Base-by-base conservation (phyloP, 2,329 filamentous ascomycete genomes). In the Fonsecaea multimorphosa region DNA sequence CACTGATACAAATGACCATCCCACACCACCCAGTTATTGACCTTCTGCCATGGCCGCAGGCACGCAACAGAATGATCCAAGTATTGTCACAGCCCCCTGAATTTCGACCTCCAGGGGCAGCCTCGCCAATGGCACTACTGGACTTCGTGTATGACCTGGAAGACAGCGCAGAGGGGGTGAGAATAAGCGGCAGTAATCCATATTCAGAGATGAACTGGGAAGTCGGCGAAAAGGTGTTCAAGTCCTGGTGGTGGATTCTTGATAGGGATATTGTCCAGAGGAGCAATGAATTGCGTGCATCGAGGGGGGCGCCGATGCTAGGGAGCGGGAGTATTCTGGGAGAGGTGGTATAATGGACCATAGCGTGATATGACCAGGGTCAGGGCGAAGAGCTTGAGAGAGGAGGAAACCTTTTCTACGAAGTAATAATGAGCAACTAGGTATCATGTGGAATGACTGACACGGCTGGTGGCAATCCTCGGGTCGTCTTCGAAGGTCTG, bases 211-310 rank as follows among this genome's bases (percentile, higher is more conserved):
- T 73, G 27, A 78, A 77, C 32, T 88, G 85, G 85, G 86, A 88
- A 73, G 79, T 87, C 12, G 85, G 85, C 1, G 84, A 87, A 73
- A 71, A 80, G n/a, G 74, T 87, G 24, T 87, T 87, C 73, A 80
- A 83, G 73, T 79, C 81, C 46, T 88, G 86, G 86, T 88, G 85
- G 85, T 87, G 86, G 75, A 74, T 85, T 38, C 84, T 88, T 72
- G 85, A 88, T 70, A 73, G 78, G 8, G 76, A 78, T 11, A 80
- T 87, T 16, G 74, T 88, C n/a, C 80, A 82, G 52, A 79, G 79
- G 59, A 85, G 84, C 71, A 87, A 88, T 73, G 75, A 78, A 58
- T 80, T 81, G 79, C 78, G 85, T 67, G 77, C 70, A 59, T 71
- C 80, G 60, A 79, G 84, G 61, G 85, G 85, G 0, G 79, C 68